These are phyloP conservation scores for Mitragyna speciosa DNA, from an alignment of 257 asterid species.

Conservation along the genomic window DNA sequence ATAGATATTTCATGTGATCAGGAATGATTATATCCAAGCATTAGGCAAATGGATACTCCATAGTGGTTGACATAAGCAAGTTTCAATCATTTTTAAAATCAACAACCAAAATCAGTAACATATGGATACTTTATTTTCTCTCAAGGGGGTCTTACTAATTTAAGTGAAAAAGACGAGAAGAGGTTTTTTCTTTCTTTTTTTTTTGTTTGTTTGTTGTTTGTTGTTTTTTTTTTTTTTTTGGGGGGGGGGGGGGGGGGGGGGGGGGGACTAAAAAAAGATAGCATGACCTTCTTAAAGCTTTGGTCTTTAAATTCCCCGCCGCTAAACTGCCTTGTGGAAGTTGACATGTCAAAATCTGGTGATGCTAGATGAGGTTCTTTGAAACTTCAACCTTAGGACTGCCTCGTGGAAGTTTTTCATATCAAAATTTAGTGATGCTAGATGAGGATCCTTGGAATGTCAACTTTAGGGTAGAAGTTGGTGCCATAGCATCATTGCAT, in stretches of 20 bases:
- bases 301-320: neutral
- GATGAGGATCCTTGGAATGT: neutral
- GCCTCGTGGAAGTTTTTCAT: too few relatives aligned
- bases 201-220: too few relatives aligned
- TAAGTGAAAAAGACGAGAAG: too few relatives aligned
- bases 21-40: neutral
- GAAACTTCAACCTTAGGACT: too few relatives aligned
- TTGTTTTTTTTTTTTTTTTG: too few relatives aligned
- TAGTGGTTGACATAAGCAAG: neutral
- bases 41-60: neutral
- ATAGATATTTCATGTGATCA: neutral
- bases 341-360: neutral
- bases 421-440: too few relatives aligned
- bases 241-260: too few relatives aligned
- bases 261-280: too few relatives aligned
- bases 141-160: neutral
- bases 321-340: neutral
- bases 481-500: neutral
- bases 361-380: too few relatives aligned
- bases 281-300: neutral
- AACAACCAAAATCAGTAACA: too few relatives aligned
- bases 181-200: too few relatives aligned
- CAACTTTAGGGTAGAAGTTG: neutral
- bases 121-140: neutral
- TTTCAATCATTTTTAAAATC: neutral